Conservation (phyloP, 2,329 filamentous ascomycete genomes). For the Nannizziopsis arthrosporioides region DNA sequence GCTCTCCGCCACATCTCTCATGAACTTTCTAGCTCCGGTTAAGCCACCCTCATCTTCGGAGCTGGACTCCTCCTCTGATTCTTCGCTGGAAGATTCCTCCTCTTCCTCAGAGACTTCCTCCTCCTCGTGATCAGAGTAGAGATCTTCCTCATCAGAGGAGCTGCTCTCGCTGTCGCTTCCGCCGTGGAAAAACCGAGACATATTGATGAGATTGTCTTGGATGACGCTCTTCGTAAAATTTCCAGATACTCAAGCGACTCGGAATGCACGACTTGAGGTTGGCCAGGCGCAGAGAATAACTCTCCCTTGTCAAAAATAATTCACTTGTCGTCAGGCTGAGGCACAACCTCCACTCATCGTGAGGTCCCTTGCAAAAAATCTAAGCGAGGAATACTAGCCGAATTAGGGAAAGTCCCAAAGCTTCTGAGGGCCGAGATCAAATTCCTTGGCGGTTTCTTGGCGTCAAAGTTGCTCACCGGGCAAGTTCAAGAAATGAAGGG, state of each 20-base stretch:
- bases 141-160: constrained; percentile 86
- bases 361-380: constrained; percentile 28
- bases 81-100: constrained; percentile 45
- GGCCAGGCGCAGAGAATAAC: constrained; percentile 4
- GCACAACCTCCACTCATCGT: constrained; percentile 2
- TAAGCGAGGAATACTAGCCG: constrained; percentile 30
- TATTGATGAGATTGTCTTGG: constrained; percentile 37
- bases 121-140: constrained; percentile 70
- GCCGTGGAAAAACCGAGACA: constrained; percentile 97
- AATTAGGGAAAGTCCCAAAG: constrained; percentile 9
- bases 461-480: not conserved
- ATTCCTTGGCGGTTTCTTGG: not conserved
- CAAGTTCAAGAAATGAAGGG: not conserved
- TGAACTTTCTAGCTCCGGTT: constrained; percentile 69
- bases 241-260: not conserved
- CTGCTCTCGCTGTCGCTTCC: constrained; percentile 93
- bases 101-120: constrained; percentile 42
- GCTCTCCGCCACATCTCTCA: constrained; percentile 64
- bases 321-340: constrained; percentile 3
- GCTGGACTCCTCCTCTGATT: constrained; percentile 45
- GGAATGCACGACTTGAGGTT: not conserved
- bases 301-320: constrained; percentile 1
- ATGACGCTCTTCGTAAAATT: not conserved
- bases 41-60: constrained; percentile 47
- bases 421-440: not conserved